Evolutionary conservation across 2,329 filamentous ascomycete genomes (phyloP).

Genomic region (Fusarium nygamai): DNA sequence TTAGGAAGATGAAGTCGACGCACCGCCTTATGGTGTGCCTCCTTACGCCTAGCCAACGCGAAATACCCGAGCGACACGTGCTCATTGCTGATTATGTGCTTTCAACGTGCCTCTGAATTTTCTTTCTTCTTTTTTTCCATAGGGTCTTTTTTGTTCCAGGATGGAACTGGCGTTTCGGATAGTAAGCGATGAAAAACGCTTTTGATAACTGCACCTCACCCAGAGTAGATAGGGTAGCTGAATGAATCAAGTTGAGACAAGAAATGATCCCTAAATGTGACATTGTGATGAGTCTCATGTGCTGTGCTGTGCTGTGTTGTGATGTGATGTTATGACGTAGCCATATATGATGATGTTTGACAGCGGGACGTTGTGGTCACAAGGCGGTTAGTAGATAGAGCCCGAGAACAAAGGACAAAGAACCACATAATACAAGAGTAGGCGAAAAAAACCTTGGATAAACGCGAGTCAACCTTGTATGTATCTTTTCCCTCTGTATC

Average conservation of each 20-base stretch:
- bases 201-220: conserved; percentile 7
- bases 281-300: background rate
- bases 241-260: conserved; percentile 27
- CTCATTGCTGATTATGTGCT: conserved; percentile 5
- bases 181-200: conserved; percentile 19
- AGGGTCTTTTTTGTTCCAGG: conserved; percentile 29
- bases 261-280: background rate
- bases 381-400: background rate
- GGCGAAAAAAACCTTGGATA: accelerated
- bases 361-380: background rate
- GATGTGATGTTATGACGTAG: background rate
- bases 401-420: background rate
- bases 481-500: background rate
- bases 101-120: conserved; percentile 24
- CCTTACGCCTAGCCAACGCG: conserved; percentile 8
- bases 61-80: conserved; percentile 8
- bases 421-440: background rate
- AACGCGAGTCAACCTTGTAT: background rate
- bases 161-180: conserved; percentile 37
- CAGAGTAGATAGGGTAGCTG: conserved; percentile 16
- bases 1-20: conserved; percentile 15
- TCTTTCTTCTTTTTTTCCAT: conserved; percentile 16
- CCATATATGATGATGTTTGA: background rate
- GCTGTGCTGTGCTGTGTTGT: background rate
- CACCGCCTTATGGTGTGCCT: background rate